Percentiles rank a stretch among this genome's conserved stretches.
phyloP scores from a whole-genome alignment of 352 stramenopile species.

The Pythium brachiatum region DNA sequence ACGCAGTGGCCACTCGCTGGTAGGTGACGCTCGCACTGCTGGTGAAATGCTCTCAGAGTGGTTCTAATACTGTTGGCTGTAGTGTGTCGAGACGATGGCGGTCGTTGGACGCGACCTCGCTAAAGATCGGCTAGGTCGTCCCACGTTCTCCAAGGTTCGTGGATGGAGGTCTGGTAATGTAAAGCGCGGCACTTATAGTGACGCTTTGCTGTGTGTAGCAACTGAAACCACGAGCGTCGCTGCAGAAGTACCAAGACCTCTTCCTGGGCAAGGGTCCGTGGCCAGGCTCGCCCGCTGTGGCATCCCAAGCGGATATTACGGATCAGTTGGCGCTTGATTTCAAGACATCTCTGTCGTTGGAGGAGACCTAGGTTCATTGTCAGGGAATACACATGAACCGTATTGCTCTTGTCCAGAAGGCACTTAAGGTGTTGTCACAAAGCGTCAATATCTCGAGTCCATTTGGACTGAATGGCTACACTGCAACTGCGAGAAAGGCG shows the following conservation, averaged over 20 bases:
- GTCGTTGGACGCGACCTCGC: constrained; percentile 57
- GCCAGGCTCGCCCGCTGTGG: constrained; percentile 47
- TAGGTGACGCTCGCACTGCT: constrained; percentile 23
- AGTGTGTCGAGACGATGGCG: constrained; percentile 73
- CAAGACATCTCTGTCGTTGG: not conserved
- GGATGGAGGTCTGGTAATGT: not conserved
- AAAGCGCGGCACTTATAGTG: too few species aligned
- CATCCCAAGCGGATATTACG: not conserved
- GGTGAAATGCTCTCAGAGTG: not conserved
- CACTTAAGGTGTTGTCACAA: not conserved
- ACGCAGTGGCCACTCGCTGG: constrained; percentile 54
- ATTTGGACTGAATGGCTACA: constrained; percentile 7
- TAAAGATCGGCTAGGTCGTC: constrained; percentile 49
- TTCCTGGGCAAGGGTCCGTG: constrained; percentile 59
- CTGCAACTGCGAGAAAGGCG: not conserved
- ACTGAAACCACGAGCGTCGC: constrained; percentile 55
- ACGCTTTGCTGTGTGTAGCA: constrained; percentile 4
- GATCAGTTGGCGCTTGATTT: not conserved
- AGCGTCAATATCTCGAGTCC: not conserved
- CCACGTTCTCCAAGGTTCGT: constrained; percentile 59
- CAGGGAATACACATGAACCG: too few species aligned
- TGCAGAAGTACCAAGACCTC: constrained; percentile 66
- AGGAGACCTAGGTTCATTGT: too few species aligned
- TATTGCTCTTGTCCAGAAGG: too few species aligned
- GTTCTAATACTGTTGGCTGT: not conserved